phyloP scores from a whole-genome alignment of 805 yeast genomes.

The Blastobotrys parvus region DNA sequence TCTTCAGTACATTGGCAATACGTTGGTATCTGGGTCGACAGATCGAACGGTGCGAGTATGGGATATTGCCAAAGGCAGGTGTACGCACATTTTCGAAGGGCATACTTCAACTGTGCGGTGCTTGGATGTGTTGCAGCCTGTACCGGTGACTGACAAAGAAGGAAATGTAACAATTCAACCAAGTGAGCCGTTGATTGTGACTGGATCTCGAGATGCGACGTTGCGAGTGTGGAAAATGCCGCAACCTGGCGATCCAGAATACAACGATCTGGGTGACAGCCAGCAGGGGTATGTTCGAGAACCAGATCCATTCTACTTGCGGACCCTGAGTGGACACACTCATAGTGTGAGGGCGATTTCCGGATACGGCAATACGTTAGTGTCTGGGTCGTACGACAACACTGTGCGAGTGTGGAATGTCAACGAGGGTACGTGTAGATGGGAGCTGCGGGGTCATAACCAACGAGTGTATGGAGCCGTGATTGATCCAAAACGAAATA shows the following conservation, averaged over 20 bases:
- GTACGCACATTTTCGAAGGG: constrained; percentile 87
- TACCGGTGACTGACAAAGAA: constrained; percentile 39
- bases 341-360: constrained; percentile 80
- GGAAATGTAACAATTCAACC: constrained; percentile 54
- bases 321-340: constrained; percentile 65
- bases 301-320: constrained; percentile 54
- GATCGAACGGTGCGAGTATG: constrained; percentile 91
- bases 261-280: constrained; percentile 1
- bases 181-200: constrained; percentile 59
- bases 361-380: constrained; percentile 74
- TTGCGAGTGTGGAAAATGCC: constrained; percentile 83
- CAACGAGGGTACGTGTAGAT: constrained; percentile 60
- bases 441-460: constrained; percentile 72
- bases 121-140: constrained; percentile 70
- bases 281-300: not conserved
- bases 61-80: constrained; percentile 76
- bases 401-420: constrained; percentile 91
- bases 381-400: constrained; percentile 86
- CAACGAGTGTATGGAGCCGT: constrained; percentile 87
- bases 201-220: constrained; percentile 83
- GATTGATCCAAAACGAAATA: constrained; percentile 61
- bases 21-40: constrained; percentile 87
- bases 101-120: constrained; percentile 93
- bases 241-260: constrained; percentile 29
- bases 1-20: constrained; percentile 68